Evolutionary conservation across 2,329 filamentous ascomycete species (phyloP).

Genomic region (Paecilomyces formosus): DNA sequence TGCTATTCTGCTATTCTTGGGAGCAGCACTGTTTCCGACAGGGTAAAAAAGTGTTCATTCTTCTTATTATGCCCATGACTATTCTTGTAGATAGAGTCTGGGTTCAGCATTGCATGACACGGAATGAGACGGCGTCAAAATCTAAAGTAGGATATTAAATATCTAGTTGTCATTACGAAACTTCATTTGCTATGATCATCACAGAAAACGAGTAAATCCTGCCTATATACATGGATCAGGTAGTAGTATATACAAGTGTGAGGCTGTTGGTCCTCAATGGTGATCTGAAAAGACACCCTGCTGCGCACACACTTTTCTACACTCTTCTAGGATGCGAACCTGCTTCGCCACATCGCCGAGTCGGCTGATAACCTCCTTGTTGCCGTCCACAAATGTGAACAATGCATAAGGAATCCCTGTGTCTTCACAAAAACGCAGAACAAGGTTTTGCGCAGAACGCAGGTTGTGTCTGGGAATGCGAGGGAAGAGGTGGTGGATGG

Average conservation of each 20-base stretch:
- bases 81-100: not conserved
- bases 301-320: constrained; percentile 44
- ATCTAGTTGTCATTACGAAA: not conserved
- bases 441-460: constrained; percentile 63
- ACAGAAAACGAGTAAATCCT: not conserved
- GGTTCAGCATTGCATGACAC: not conserved
- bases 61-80: not conserved
- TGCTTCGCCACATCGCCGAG: constrained; percentile 75
- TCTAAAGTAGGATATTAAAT: not conserved
- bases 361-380: constrained; percentile 68
- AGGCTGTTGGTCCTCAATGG: constrained; percentile 8
- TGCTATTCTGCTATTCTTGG: not conserved
- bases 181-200: not conserved
- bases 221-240: not conserved
- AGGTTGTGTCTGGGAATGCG: constrained; percentile 80
- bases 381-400: constrained; percentile 78
- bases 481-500: constrained; percentile 78
- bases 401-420: constrained; percentile 78
- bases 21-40: too few species aligned
- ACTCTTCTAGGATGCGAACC: constrained; percentile 68
- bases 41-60: too few species aligned
- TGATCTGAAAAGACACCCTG: constrained; percentile 15
- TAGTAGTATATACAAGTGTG: not conserved
- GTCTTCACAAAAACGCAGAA: constrained; percentile 74
- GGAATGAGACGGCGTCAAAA: not conserved